Conservation (phyloP, 176 grass and related monocot genomes). For the Rhynchospora breviuscula region DNA sequence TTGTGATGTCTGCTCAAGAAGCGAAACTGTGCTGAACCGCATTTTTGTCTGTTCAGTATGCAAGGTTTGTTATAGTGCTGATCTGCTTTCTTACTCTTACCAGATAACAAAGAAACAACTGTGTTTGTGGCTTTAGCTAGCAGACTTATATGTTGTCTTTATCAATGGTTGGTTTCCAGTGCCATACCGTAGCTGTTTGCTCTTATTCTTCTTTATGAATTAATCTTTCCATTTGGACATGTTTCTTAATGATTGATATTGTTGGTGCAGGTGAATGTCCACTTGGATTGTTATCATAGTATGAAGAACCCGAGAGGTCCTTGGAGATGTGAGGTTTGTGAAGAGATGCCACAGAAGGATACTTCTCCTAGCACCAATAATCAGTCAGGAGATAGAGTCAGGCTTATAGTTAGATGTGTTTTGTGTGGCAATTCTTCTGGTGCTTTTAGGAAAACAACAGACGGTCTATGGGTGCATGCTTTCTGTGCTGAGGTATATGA, state of each 20-base stretch:
- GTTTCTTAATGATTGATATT: constrained; percentile 29
- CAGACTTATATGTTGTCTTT: background rate
- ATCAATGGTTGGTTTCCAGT: background rate
- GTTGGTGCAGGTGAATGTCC: constrained; percentile 70
- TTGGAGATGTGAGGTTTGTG: constrained; percentile 93
- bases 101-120: background rate
- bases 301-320: constrained; percentile 53
- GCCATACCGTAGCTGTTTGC: background rate
- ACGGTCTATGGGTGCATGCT: constrained; percentile 85
- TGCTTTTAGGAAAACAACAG: constrained; percentile 81
- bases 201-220: background rate
- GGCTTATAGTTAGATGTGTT: constrained; percentile 39
- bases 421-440: constrained; percentile 72
- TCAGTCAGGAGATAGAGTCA: constrained; percentile 36
- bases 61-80: constrained; percentile 50
- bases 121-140: background rate
- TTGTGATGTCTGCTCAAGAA: constrained; percentile 85
- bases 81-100: constrained; percentile 18
- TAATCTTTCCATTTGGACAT: background rate
- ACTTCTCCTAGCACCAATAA: constrained; percentile 23
- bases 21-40: constrained; percentile 69
- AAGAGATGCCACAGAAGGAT: constrained; percentile 38
- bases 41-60: constrained; percentile 95
- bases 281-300: constrained; percentile 87
- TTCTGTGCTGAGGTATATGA: constrained; percentile 95